Conservation (phyloP, 306 rosid genomes). For the Psophocarpus tetragonolobus region DNA sequence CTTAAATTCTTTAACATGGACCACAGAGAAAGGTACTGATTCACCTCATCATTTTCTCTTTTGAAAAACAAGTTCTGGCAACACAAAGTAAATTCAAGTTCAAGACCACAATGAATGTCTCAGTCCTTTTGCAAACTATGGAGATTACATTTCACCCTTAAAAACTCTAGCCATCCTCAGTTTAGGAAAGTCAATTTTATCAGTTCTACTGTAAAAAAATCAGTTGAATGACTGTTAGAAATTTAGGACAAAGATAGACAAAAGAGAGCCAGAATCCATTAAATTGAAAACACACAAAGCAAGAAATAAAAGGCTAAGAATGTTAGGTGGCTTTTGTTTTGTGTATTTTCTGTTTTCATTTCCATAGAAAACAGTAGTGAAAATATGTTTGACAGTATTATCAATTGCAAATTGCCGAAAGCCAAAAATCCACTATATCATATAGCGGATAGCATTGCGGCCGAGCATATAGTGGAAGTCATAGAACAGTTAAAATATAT, state of each 20-base stretch:
- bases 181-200: conserved; percentile 26
- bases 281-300: background rate
- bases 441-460: too few relatives aligned
- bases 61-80: background rate
- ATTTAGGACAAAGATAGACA: conserved; percentile 1
- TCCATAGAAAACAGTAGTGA: too few relatives aligned
- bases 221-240: conserved; percentile 17
- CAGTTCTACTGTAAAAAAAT: background rate
- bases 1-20: conserved; percentile 8
- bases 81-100: background rate
- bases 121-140: conserved; percentile 8
- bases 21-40: background rate
- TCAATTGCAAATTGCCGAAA: too few relatives aligned
- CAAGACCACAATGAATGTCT: background rate
- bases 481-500: too few relatives aligned
- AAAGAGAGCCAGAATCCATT: conserved; percentile 11
- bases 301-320: background rate
- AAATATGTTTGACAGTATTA: too few relatives aligned
- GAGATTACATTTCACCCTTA: background rate
- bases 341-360: too few relatives aligned
- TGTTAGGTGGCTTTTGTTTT: too few relatives aligned
- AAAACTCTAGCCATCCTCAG: background rate
- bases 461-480: too few relatives aligned
- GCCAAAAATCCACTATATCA: too few relatives aligned
- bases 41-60: background rate